Evolutionary conservation across 2,329 filamentous ascomycete species (phyloP).

Genomic region (Penicillium occitanis): DNA sequence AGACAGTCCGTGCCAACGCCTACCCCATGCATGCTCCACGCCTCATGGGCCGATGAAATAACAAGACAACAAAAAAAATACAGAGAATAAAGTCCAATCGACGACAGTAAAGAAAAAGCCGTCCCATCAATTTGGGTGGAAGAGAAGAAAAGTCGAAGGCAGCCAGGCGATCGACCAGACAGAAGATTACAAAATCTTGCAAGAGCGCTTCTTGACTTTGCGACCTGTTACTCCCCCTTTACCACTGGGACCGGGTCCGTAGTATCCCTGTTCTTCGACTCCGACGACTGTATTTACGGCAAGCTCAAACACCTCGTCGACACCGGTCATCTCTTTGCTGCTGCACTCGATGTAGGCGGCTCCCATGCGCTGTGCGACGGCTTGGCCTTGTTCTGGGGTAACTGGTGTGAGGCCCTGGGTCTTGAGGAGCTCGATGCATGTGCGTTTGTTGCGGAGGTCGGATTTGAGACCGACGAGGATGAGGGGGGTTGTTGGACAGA

Average conservation of each 20-base stretch:
- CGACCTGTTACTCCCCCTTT: slow-evolving; percentile 42
- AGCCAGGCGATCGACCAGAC: slow-evolving; percentile 21
- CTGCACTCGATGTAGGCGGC: slow-evolving; percentile 98
- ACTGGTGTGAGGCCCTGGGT: slow-evolving; percentile 96
- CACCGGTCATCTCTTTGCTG: slow-evolving; percentile 93
- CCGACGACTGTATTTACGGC: slow-evolving; percentile 88
- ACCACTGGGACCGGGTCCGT: slow-evolving; percentile 43
- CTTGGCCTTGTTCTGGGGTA: slow-evolving; percentile 82
- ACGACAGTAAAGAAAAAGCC: not conserved
- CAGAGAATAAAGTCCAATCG: slow-evolving; percentile 1
- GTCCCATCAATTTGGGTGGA: not conserved
- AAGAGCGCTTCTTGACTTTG: slow-evolving; percentile 83
- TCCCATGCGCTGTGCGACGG: slow-evolving; percentile 89
- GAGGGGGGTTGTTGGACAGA: slow-evolving; percentile 95
- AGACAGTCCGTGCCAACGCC: slow-evolving; percentile 3
- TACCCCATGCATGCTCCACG: slow-evolving; percentile 15
- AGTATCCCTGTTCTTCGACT: slow-evolving; percentile 61
- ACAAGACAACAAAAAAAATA: slow-evolving; percentile 4
- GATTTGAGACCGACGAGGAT: slow-evolving; percentile 96
- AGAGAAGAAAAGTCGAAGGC: slow-evolving; percentile 11
- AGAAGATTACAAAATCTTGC: slow-evolving; percentile 67
- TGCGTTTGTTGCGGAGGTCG: slow-evolving; percentile 90
- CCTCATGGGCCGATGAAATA: slow-evolving; percentile 13
- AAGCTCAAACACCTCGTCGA: slow-evolving; percentile 92
- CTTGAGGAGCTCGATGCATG: slow-evolving; percentile 97